Evolutionary conservation across 2,329 filamentous ascomycete genomes (phyloP), one percentile per base, ranked within the genome.

Genomic region (Didymella glomerata): DNA sequence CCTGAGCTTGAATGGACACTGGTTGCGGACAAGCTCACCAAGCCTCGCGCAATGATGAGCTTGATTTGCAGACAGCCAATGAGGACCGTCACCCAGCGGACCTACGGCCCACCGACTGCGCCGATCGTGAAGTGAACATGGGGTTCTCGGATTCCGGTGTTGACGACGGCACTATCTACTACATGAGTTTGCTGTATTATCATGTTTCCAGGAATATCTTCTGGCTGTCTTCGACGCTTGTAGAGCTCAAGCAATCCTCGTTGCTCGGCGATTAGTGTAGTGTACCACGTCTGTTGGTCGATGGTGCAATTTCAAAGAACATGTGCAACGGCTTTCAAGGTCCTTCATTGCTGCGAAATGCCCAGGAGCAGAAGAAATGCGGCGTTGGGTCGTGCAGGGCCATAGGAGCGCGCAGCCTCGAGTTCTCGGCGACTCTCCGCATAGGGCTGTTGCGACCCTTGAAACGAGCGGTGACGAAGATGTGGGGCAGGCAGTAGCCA

Each of bases 381-480:
- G 38, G 3, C 14, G 10, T 13, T 41, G 18, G 11, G 18, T 22
- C 11, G 38, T 3, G 38, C 20, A 11, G 8, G 20, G 18, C 18
- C 36, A 9, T 40, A 18, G 34, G 11, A 36, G 34, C 34, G 34
- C 16, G 34, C 34, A 36, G 14, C 34, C 34, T 40, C 38, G 38
- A 41, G 38, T 14, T 24, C 38, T 24, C 3, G 38, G 20, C 38
- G 20, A 14, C 20, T 24, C 41, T 48, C 54, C 42, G 48, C 54
- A 28, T 40, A 48, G 34, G 54, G 48, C 48, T 40, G 48, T 4
- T 16, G 27, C 41, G 25, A 54, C 40, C 51, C 36, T 40, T 40
- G 47, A 55, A 48, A 60, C 51, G 27, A 45, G 57, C 57, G 57
- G 57, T 60, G 57, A 60, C 57, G 52, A 60, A 40, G 34, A 52